phyloP scores from a whole-genome alignment of 306 rosid genomes.

The Arachis stenosperma region DNA sequence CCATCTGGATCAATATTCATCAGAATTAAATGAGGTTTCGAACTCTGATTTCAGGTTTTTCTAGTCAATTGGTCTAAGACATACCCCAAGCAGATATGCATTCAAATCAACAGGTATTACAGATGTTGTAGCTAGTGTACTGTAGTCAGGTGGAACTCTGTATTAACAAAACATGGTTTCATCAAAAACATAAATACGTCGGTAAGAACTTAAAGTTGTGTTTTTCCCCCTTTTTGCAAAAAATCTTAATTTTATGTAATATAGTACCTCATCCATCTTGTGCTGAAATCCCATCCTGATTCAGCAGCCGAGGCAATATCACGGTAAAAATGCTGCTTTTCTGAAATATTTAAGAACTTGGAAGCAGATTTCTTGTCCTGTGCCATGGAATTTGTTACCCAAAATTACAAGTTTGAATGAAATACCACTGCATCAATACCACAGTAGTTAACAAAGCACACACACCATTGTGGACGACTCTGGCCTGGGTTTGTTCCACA shows the following conservation, averaged over 20 bases:
- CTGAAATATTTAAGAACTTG: conserved; percentile 52
- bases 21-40: conserved; percentile 33
- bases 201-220: too few species aligned
- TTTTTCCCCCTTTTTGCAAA: background rate
- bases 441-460: conserved; percentile 20
- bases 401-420: background rate
- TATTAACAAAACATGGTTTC: conserved; percentile 37
- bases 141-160: conserved; percentile 71
- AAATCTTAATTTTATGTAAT: conserved; percentile 12
- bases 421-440: conserved; percentile 27
- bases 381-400: conserved; percentile 21
- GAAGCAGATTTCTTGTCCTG: conserved; percentile 81
- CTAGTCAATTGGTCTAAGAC: conserved; percentile 32
- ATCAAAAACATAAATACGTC: background rate
- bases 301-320: conserved; percentile 83
- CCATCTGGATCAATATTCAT: conserved; percentile 66
- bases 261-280: conserved; percentile 91
- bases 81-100: conserved; percentile 74
- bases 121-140: conserved; percentile 81
- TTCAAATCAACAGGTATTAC: conserved; percentile 87
- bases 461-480: conserved; percentile 73
- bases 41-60: conserved; percentile 25
- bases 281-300: conserved; percentile 98
- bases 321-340: conserved; percentile 63
- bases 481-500: conserved; percentile 94